These are phyloP conservation scores for Seiridium unicorne DNA, from an alignment of 2,329 filamentous ascomycete species.

Conservation along the genomic window DNA sequence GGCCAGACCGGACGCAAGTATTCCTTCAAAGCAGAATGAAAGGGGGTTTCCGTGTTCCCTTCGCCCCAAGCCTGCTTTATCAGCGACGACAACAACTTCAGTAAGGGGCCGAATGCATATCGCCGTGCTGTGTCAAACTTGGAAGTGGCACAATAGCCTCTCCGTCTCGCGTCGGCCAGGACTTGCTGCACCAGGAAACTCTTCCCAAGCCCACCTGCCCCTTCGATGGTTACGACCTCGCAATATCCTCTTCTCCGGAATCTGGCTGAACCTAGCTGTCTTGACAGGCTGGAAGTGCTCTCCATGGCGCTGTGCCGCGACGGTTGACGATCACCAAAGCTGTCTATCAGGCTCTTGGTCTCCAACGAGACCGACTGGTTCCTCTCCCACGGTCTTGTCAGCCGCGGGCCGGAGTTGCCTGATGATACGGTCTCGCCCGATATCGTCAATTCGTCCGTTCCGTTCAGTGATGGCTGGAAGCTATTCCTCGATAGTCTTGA, in stretches of 20 bases:
- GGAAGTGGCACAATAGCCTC: constrained; percentile 64
- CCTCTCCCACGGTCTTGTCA: constrained; percentile 48
- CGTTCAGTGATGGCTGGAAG: constrained; percentile 37
- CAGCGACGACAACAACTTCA: constrained; percentile 63
- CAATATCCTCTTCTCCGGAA: constrained; percentile 62
- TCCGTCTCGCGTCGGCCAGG: constrained; percentile 56
- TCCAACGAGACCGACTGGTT: constrained; percentile 52
- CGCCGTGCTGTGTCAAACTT: constrained; percentile 64
- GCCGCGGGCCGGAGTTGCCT: constrained; percentile 35
- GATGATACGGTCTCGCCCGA: constrained; percentile 47
- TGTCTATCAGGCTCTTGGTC: constrained; percentile 44
- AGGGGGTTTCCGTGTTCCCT: constrained; percentile 61
- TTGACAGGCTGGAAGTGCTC: constrained; percentile 48
- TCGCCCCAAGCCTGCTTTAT: constrained; percentile 69
- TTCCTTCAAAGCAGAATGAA: constrained; percentile 60
- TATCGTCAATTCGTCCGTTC: constrained; percentile 21
- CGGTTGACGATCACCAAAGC: constrained; percentile 38
- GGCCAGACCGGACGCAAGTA: constrained; percentile 65
- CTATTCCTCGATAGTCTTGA: constrained; percentile 34
- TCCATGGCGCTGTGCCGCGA: constrained; percentile 44
- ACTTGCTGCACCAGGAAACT: constrained; percentile 64
- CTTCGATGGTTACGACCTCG: constrained; percentile 61
- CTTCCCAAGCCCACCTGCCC: constrained; percentile 63
- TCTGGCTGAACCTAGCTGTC: constrained; percentile 55
- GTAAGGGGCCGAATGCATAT: constrained; percentile 60